Percentiles rank a stretch among this genome's conserved stretches.
These are phyloP conservation scores for Rubus idaeus DNA, from an alignment of 306 rosid genomes.

Conservation along the genomic window DNA sequence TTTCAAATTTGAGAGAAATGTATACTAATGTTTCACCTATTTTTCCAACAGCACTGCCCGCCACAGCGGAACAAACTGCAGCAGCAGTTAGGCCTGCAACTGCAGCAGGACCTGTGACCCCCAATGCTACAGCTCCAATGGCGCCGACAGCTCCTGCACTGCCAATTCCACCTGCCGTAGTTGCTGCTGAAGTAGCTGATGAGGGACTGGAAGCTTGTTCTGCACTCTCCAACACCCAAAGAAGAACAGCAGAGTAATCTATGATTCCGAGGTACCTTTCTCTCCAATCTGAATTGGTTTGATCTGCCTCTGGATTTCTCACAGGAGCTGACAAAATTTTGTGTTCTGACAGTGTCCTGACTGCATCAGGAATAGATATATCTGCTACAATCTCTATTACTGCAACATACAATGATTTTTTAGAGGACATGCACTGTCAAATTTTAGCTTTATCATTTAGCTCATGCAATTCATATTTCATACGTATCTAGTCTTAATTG, in stretches of 20 bases:
- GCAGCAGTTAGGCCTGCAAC: conserved; percentile 83
- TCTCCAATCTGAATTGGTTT: conserved; percentile 58
- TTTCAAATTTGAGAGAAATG: neutral
- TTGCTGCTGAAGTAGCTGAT: conserved; percentile 57
- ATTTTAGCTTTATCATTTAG: conserved; percentile 13
- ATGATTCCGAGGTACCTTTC: conserved; percentile 75
- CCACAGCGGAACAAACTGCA: conserved; percentile 80
- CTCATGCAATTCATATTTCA: conserved; percentile 3
- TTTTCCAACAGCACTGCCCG: conserved; percentile 35
- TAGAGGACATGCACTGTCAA: conserved; percentile 1
- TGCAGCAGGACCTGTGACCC: conserved; percentile 80
- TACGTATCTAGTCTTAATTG: neutral
- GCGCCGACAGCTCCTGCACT: conserved; percentile 72
- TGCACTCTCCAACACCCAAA: conserved; percentile 92
- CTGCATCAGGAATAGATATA: conserved; percentile 61
- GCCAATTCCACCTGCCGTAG: conserved; percentile 69
- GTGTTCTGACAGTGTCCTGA: conserved; percentile 64
- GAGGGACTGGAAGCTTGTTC: conserved; percentile 63
- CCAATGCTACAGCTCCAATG: conserved; percentile 80
- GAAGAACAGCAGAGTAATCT: conserved; percentile 73
- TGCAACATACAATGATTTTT: conserved; percentile 24
- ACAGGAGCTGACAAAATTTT: conserved; percentile 87
- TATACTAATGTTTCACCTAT: conserved; percentile 8
- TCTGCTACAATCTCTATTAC: conserved; percentile 82
- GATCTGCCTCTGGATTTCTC: conserved; percentile 45